Evolutionary conservation across 2,329 filamentous ascomycete species (phyloP).

Genomic region (Nigrospora oryzae): DNA sequence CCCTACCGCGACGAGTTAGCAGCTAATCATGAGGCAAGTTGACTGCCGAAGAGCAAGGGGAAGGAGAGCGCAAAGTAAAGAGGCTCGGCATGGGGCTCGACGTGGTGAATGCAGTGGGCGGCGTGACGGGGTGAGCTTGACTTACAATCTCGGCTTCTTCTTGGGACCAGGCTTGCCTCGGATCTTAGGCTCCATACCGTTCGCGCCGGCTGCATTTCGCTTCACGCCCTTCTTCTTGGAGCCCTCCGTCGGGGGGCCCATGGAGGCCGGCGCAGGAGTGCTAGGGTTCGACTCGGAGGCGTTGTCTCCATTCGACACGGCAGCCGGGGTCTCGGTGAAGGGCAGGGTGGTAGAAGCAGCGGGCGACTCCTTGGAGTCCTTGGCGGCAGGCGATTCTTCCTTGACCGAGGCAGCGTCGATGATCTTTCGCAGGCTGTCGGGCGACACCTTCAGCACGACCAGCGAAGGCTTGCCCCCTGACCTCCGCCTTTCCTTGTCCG

Average conservation of each 20-base stretch:
- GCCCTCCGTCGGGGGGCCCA: conserved; percentile 53
- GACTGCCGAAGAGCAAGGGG: too few relatives aligned
- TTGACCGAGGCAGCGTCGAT: conserved; percentile 33
- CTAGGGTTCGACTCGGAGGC: conserved; percentile 51
- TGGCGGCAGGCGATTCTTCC: conserved; percentile 27
- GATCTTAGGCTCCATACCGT: conserved; percentile 55
- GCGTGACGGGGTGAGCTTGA: conserved; percentile 17
- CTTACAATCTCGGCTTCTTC: conserved; percentile 92
- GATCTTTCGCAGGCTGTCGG: conserved; percentile 41
- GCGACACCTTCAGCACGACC: conserved; percentile 40
- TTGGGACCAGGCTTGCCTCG: conserved; percentile 89
- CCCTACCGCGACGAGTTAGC: conserved; percentile 33
- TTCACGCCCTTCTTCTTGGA: conserved; percentile 71
- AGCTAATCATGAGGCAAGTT: not conserved
- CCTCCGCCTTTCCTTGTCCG: conserved; percentile 38
- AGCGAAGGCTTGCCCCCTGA: conserved; percentile 24
- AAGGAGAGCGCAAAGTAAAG: not conserved
- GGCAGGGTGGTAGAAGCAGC: conserved; percentile 30
- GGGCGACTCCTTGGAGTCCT: conserved; percentile 33
- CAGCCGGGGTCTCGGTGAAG: conserved; percentile 15
- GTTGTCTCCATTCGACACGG: conserved; percentile 43
- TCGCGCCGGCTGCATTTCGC: conserved; percentile 56
- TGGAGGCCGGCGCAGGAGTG: conserved; percentile 46
- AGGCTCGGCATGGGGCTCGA: not conserved
- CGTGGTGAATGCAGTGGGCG: conserved; percentile 1